Percentiles rank a stretch among this genome's conserved stretches.
phyloP scores from a whole-genome alignment of 768 basidiomycete species.

The Leccinum fibrillosum region DNA sequence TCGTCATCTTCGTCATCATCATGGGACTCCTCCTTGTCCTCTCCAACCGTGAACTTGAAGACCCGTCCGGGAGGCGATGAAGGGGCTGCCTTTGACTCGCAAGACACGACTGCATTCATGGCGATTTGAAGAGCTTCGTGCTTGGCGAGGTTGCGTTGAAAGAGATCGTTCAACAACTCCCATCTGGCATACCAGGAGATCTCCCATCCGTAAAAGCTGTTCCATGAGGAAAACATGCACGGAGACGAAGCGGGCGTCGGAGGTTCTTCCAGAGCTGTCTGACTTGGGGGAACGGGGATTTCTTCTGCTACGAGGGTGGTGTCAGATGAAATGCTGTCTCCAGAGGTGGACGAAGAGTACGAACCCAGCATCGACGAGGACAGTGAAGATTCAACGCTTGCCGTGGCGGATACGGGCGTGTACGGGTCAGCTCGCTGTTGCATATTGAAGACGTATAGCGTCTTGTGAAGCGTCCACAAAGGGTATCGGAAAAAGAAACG shows the following conservation, averaged over 20 bases:
- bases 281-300: conserved; percentile 7
- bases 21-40: conserved; percentile 6
- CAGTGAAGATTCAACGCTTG: conserved; percentile 5
- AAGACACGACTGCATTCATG: not conserved
- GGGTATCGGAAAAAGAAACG: conserved; percentile 55
- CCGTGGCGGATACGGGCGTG: conserved; percentile 16
- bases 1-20: conserved; percentile 24
- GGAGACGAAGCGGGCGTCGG: conserved; percentile 8
- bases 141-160: conserved; percentile 28
- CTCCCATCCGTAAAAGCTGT: conserved; percentile 34
- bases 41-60: conserved; percentile 23
- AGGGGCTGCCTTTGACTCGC: not conserved
- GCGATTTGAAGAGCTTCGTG: not conserved
- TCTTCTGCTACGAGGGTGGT: conserved; percentile 55
- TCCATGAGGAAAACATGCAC: conserved; percentile 8
- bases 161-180: conserved; percentile 48
- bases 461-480: conserved; percentile 65
- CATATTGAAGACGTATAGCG: conserved; percentile 60
- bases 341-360: conserved; percentile 13
- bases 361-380: conserved; percentile 21
- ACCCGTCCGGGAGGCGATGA: conserved; percentile 5
- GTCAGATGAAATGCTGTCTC: conserved; percentile 46
- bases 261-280: not conserved
- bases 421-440: conserved; percentile 28
- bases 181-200: conserved; percentile 53